Base-by-base conservation (phyloP, 176 grass and related monocot genomes). In the Ananas comosus region DNA sequence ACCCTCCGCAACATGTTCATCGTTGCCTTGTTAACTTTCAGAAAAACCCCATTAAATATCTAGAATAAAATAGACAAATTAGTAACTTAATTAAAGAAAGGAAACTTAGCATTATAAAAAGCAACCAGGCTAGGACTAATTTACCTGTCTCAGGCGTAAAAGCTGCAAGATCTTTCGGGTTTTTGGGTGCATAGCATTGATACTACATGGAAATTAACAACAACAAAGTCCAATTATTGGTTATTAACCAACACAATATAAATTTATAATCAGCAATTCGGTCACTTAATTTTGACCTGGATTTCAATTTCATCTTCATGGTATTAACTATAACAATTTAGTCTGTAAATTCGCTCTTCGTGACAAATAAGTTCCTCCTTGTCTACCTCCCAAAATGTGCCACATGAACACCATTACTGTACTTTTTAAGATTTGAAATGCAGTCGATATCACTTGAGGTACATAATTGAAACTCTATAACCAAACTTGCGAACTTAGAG, bases 11-110 rank as follows among this genome's bases (percentile, higher is more conserved):
- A 49, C 92, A 91, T 96, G 83, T 96, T 96, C 48, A 96, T 82
- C 21, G 88, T 91, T 17, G 92, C 88, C 81, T 91, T 96, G 81
- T 96, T 96, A 64, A 96, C 92, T 76, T 97, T 97, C 11, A 97
- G 61, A 69, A 97, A 97, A 53, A 92, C 93, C 11, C 93, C 89
- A 70, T 92, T 92, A 53, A 92, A 97, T 73, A 91, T 88, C 91
- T 96, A 52, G 19, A 77, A 17, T 9, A 50, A 67, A 28, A 73
- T 17, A 67, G 56, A 68, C 33, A 23, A 61, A 14, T 2, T 63
- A 64, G 12, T 19, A 10, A 51, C n/a, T 19, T 42, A 50, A 66
- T 48, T 54, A 57, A 64, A 18, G 2, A 12, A 18, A 25, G 11
- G 14, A n/a, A 18, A 9, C 8, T 21, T n/a, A 57, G 2, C 19